Evolutionary conservation across 805 yeast species (phyloP).

Genomic region (Yamadazyma nakazawae): DNA sequence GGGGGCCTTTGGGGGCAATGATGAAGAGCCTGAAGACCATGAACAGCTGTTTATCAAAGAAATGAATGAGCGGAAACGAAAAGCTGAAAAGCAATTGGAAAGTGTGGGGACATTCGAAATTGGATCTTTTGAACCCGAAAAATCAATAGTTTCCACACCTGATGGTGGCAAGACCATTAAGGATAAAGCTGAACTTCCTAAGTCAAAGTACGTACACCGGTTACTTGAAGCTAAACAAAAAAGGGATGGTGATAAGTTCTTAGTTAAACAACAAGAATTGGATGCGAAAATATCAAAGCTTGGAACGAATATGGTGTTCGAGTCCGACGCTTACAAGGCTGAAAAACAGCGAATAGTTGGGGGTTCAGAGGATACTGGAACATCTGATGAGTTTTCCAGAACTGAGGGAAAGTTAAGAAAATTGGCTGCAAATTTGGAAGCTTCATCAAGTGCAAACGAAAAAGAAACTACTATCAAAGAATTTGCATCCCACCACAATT

Average conservation of each 20-base stretch:
- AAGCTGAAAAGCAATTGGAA: constrained; percentile 3
- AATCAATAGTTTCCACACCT: not conserved
- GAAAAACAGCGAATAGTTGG: not conserved
- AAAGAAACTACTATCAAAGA: not conserved
- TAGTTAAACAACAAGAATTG: constrained; percentile 33
- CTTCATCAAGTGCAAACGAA: not conserved
- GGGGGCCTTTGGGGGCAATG: not conserved
- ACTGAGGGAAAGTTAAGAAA: not conserved
- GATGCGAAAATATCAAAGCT: constrained; percentile 29
- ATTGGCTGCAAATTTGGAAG: not conserved
- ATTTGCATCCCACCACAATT: not conserved
- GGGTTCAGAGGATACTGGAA: not conserved
- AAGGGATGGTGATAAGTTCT: constrained; percentile 45
- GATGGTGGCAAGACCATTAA: not conserved
- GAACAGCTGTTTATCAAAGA: constrained; percentile 1
- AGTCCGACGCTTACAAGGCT: constrained; percentile 44
- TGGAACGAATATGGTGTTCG: constrained; percentile 42
- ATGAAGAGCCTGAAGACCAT: not conserved
- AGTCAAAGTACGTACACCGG: constrained; percentile 29
- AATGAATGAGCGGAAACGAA: not conserved
- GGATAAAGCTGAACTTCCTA: constrained; percentile 6
- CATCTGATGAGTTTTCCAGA: not conserved
- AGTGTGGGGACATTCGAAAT: not conserved
- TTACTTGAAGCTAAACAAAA: constrained; percentile 43
- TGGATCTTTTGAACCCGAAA: not conserved